Base-by-base conservation (phyloP, 768 basidiomycete genomes). In the Collybia mongolica region DNA sequence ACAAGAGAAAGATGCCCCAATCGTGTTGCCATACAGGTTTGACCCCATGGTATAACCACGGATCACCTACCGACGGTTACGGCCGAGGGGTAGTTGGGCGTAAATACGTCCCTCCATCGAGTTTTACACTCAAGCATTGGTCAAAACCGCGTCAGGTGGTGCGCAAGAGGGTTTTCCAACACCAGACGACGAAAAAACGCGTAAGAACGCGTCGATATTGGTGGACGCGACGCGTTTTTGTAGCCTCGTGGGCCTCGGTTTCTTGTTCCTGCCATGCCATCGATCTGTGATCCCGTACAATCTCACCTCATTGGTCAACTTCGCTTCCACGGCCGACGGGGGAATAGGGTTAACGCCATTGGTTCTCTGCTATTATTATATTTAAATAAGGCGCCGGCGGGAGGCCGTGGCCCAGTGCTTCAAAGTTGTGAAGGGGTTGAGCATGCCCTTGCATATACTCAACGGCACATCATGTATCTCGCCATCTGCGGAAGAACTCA, bases 181-280 rank as follows among this genome's bases (percentile, higher is more conserved):
- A 44, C 47, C 22, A n/a, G 48, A 14, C 53, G 42, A 69, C 65
- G 63, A 66, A 72, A 74, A 60, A 55, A 73, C 76, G 75, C 76
- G 75, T 73, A 65, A 70, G 69, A 61, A 75, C 76, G 75, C 74
- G 73, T 75, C 62, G 54, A 51, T 59, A 51, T 39, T 23, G 40
- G 47, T 28, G 19, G 37, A 22, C 29, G 39, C 22, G n/a, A 40
- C 35, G 37, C 38, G 53, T 49, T 49, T n/a, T 15, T 22, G 32
- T 46, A 37, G 46, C 56, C 54, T 59, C 58, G 49, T 57, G 55
- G 50, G 41, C 38, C 32, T 43, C 23, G 7, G 3, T 37, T 23
- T n/a, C 37, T 43, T 42, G 49, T 49, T 43, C 48, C 56, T 58
- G 52, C 48, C 54, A 51, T 37, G 56, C 48, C 55, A 55, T 55